phyloP scores from a whole-genome alignment of 2,329 filamentous ascomycete species.

The Lasiodiplodia citricola region DNA sequence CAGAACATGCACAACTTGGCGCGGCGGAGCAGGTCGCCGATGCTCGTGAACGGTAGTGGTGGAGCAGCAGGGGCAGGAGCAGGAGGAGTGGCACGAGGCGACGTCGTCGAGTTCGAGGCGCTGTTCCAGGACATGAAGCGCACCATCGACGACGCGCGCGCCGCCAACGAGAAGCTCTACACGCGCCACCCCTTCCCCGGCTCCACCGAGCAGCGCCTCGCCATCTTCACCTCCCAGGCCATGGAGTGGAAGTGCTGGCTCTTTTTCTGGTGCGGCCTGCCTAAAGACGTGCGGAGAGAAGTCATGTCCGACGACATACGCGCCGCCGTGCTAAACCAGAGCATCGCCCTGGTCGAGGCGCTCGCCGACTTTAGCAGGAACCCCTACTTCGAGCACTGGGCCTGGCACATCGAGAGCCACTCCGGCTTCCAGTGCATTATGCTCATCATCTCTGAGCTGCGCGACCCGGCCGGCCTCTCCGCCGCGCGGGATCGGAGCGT shows the following conservation, averaged over 20 bases:
- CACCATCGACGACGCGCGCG: not conserved
- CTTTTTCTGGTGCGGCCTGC: not conserved
- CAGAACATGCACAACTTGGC: no score
- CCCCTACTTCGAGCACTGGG: conserved; percentile 6
- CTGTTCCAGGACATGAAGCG: not conserved
- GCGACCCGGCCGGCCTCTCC: conserved; percentile 32
- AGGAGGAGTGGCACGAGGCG: no score
- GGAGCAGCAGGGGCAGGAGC: not conserved
- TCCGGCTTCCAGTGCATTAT: conserved; percentile 35
- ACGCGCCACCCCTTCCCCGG: not conserved
- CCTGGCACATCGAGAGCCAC: conserved; percentile 42
- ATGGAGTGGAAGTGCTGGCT: conserved; percentile 13
- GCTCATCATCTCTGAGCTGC: conserved; percentile 44
- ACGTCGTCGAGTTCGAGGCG: not conserved
- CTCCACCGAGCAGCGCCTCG: not conserved
- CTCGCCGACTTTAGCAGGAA: not conserved
- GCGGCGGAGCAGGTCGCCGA: no score
- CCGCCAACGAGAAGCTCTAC: not conserved
- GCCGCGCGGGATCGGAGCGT: no score
- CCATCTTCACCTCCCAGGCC: not conserved
- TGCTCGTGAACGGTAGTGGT: not conserved
- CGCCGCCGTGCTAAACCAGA: not conserved
- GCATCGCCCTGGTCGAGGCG: not conserved
- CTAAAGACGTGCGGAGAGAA: not conserved
- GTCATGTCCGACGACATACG: not conserved